Evolutionary conservation across 164 flowering plant genomes (phyloP), one percentile per base, ranked within the genome.

Genomic region (Aristolochia californica): DNA sequence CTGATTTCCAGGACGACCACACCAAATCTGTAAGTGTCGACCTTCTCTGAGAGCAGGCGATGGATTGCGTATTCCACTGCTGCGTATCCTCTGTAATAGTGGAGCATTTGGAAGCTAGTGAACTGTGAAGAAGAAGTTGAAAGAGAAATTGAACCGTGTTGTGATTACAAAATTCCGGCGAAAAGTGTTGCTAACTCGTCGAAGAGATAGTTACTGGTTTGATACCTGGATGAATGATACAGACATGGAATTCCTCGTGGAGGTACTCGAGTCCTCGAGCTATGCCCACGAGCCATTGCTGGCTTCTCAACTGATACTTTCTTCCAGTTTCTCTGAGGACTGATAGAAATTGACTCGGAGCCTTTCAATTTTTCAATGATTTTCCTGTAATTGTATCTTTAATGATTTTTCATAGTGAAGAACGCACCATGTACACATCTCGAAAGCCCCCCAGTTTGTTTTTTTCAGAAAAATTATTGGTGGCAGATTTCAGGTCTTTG

Each of bases 31-130:
- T 78, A 83, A 1, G 75, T 72, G 47, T 83, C 88, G 21, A 66
- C 84, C 70, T 80, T 83, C 65, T 72, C 78, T 1, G 84, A 75
- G 47, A 78, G 63, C 53, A 78, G 78, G 15, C 87, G 83, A 53
- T 75, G 78, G 27, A 78, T 63, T 57, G 84, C 84, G 65, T 82
- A 82, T 40, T 83, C 88, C 10, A 83, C 84, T 57, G 88, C 78
- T 16, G 79, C 77, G 50, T 71, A 71, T 20, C 71, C 74, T 64
- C 72, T 62, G 61, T 22, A 12, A 24, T 8, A 51, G 5, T 8
- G 9, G 14, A 53, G 5, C 7, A 24, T 13, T 2, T 8, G 15
- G 14, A 8, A 13, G 24, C 1, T 23, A 24, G 2, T n/a, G 22
- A 22, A 50, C n/a, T n/a, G 22, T 22, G 21, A 9, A 38, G 20